Evolutionary conservation across 805 yeast genomes (phyloP), one percentile per base, ranked within the genome.

Genomic region (Nakazawaea laoshanensis): DNA sequence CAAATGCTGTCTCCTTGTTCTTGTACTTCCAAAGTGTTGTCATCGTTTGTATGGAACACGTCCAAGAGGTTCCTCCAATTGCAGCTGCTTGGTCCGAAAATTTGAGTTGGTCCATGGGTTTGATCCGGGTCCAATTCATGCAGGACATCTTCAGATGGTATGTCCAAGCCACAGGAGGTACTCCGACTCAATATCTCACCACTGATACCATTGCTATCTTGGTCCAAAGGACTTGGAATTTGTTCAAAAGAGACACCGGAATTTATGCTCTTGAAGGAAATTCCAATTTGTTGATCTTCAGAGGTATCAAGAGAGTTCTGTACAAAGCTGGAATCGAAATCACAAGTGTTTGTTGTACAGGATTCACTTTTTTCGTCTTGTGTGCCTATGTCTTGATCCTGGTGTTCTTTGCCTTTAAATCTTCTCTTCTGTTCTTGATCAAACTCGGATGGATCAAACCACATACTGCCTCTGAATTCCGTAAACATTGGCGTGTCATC

Each of bases 101-200:
- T 50, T 64, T 88, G 48, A 87, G 86, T 19, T 88, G 96, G 96
- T 84, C 95, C 2, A 83, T 88, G 82, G 96, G 96, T 2, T 65
- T 88, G 39, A 84, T 88, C 45, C 65, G 79, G 51, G 70, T 82
- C 25, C 47, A 50, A 3, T 88, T 87, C 52, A 83, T 88, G 95
- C 95, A 88, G 57, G 61, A 74, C 39, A 77, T 83, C 41, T 79
- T 83, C 54, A 64, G 89, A 46, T 83, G 94, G 94, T 83, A 77
- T 46, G 73, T 83, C 27, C 87, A 83, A 52, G 59, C 92, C 19
- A 87, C 96, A 1, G 96, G 96, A 30, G 96, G 96, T 26, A 57
- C 69, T 1, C 95, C 96, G 20, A 59, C 82, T 4, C 64, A 79
- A 26, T 75, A 77, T 48, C 59, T 83, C 41, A 68, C 76, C 11